A percentile compares a stretch with the other conserved stretches of the same genome.
phyloP scores from a whole-genome alignment of 805 yeast genomes.

The Jamesozyma rosinii region DNA sequence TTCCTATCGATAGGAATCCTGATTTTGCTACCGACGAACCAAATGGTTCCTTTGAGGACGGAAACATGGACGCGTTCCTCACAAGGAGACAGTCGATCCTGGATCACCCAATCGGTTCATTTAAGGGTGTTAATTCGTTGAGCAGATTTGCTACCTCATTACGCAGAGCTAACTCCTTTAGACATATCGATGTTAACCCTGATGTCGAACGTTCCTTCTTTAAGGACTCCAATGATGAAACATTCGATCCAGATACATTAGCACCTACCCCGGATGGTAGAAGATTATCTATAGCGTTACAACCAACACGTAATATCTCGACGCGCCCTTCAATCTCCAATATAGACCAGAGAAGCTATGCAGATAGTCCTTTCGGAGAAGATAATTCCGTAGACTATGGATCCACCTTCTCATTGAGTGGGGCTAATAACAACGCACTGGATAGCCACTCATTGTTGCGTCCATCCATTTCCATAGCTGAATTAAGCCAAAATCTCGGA shows the following conservation, averaged over 20 bases:
- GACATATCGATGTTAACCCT: constrained; percentile 39
- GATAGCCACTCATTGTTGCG: constrained; percentile 22
- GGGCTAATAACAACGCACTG: not conserved
- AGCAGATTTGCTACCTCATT: constrained; percentile 73
- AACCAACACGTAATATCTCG: constrained; percentile 8
- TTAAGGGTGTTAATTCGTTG: constrained; percentile 57
- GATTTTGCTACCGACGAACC: constrained; percentile 3
- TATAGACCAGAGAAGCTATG: constrained; percentile 10
- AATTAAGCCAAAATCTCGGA: constrained; percentile 32
- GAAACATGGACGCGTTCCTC: not conserved
- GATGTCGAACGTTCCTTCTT: constrained; percentile 51
- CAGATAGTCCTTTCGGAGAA: constrained; percentile 5
- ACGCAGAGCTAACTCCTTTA: constrained; percentile 69
- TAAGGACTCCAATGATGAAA: constrained; percentile 48
- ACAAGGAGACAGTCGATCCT: constrained; percentile 33
- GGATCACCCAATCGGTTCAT: constrained; percentile 46
- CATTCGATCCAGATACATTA: constrained; percentile 58
- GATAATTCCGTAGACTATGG: constrained; percentile 34
- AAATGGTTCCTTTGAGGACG: not conserved
- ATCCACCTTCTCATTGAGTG: constrained; percentile 18
- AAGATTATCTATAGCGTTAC: constrained; percentile 39
- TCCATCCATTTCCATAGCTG: constrained; percentile 38
- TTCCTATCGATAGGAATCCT: constrained; percentile 22
- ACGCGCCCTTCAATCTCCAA: constrained; percentile 20
- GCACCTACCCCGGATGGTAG: constrained; percentile 60